Percentiles rank a stretch among this genome's conserved stretches.
Conservation (phyloP, 805 yeast genomes). For the Torulaspora franciscae region DNA sequence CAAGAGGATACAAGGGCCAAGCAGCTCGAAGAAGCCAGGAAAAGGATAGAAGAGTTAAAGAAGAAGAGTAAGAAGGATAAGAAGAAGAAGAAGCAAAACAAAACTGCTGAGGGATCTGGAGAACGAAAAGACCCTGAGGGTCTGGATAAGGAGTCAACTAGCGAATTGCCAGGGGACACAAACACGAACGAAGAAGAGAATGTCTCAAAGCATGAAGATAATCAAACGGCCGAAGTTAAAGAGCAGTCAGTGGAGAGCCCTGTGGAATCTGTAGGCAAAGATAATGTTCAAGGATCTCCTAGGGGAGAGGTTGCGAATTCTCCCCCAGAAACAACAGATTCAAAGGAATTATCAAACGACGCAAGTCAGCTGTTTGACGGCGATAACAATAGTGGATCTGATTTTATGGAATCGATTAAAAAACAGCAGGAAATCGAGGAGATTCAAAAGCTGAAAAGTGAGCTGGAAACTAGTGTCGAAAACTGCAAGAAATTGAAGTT, state of each 20-base stretch:
- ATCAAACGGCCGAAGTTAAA: constrained; percentile 40
- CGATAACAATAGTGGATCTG: constrained; percentile 19
- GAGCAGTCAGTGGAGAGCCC: constrained; percentile 29
- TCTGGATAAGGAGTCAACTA: not conserved
- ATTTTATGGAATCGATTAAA: constrained; percentile 30
- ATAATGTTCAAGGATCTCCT: constrained; percentile 10
- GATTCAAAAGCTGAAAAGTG: constrained; percentile 37
- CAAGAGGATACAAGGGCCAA: constrained; percentile 44
- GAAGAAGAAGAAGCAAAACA: constrained; percentile 37
- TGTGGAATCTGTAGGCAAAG: constrained; percentile 7
- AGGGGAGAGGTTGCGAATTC: constrained; percentile 9
- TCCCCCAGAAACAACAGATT: constrained; percentile 9
- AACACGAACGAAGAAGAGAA: not conserved
- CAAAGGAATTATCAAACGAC: constrained; percentile 4
- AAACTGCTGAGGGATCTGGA: constrained; percentile 8
- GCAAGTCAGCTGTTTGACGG: constrained; percentile 5
- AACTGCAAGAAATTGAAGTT: constrained; percentile 35
- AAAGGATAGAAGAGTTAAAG: constrained; percentile 66
- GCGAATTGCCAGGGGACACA: not conserved
- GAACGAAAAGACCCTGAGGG: not conserved
- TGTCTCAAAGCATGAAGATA: not conserved
- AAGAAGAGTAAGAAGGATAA: constrained; percentile 50
- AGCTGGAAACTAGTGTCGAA: constrained; percentile 37
- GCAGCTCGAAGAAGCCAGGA: constrained; percentile 68
- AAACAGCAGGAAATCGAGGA: constrained; percentile 35